These are phyloP conservation scores for Daldinia sp. DNA, from an alignment of 2,329 filamentous ascomycete genomes.

Conservation along the genomic window DNA sequence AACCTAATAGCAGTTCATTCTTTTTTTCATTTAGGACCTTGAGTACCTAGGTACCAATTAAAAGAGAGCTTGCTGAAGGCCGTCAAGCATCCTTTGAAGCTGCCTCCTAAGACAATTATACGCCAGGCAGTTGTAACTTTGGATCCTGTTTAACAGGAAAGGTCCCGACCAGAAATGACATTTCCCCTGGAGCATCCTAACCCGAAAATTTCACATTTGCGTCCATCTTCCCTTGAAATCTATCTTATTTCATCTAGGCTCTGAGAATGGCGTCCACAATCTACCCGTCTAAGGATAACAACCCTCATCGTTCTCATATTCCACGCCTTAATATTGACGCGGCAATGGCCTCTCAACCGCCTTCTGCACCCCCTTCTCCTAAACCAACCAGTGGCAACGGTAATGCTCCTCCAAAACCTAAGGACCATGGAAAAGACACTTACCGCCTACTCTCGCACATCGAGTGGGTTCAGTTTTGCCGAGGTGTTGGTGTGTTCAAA, in stretches of 20 bases:
- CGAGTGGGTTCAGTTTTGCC: constrained; percentile 62
- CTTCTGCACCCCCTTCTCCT: constrained; percentile 19
- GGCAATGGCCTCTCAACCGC: constrained; percentile 28
- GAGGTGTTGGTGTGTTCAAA: constrained; percentile 60
- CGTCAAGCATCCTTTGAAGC: not conserved
- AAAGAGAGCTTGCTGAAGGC: not conserved
- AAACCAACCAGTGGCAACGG: constrained; percentile 20
- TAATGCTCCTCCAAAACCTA: constrained; percentile 14
- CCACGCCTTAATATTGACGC: constrained; percentile 33
- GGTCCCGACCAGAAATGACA: constrained; percentile 7
- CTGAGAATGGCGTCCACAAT: constrained; percentile 39
- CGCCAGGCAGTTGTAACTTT: constrained; percentile 10
- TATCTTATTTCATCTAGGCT: constrained; percentile 20
- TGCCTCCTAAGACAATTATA: constrained; percentile 9
- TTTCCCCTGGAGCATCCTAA: constrained; percentile 5
- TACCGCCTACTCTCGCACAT: constrained; percentile 57
- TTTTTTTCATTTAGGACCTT: not conserved
- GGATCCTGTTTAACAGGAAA: constrained; percentile 1
- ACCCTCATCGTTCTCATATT: constrained; percentile 33
- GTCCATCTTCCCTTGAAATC: constrained; percentile 6
- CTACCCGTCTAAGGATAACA: constrained; percentile 31
- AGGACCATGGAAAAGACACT: constrained; percentile 25
- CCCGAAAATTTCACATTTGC: constrained; percentile 3
- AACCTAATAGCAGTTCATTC: not conserved
- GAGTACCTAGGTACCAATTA: not conserved